Evolutionary conservation across 2,329 filamentous ascomycete genomes (phyloP).

Genomic region (Hymenoscyphus linearis): DNA sequence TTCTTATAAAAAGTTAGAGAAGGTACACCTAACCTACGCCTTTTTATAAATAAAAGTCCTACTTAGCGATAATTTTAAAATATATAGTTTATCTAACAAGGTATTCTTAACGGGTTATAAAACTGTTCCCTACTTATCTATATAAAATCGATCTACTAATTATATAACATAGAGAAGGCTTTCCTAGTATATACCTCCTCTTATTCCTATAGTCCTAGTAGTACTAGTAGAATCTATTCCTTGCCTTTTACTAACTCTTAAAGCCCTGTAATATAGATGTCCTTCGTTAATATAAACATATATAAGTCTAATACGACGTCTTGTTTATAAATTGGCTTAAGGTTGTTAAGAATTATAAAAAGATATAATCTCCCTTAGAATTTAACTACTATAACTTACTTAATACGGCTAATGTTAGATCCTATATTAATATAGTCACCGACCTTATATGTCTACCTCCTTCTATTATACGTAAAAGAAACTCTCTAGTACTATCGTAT

Average conservation of each 20-base stretch:
- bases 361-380: neutral
- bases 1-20: no score
- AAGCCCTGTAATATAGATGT: neutral
- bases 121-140: neutral
- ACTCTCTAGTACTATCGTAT: neutral
- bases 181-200: neutral
- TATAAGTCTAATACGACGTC: neutral
- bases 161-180: neutral
- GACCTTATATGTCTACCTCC: neutral
- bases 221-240: neutral
- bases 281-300: neutral
- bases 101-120: no score
- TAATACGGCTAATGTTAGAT: neutral
- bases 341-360: neutral
- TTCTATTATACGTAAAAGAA: neutral
- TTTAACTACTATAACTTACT: neutral
- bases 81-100: no score
- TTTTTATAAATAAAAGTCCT: no score
- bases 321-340: neutral
- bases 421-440: neutral
- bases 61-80: no score
- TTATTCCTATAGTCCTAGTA: neutral
- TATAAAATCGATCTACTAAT: neutral
- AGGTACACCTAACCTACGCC: no score
- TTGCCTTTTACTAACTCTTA: neutral